A percentile compares a stretch with the other conserved stretches of the same genome.
These are phyloP conservation scores for Coelastrella sp. DNA, from an alignment of 139 green algal genomes.

Conservation along the genomic window DNA sequence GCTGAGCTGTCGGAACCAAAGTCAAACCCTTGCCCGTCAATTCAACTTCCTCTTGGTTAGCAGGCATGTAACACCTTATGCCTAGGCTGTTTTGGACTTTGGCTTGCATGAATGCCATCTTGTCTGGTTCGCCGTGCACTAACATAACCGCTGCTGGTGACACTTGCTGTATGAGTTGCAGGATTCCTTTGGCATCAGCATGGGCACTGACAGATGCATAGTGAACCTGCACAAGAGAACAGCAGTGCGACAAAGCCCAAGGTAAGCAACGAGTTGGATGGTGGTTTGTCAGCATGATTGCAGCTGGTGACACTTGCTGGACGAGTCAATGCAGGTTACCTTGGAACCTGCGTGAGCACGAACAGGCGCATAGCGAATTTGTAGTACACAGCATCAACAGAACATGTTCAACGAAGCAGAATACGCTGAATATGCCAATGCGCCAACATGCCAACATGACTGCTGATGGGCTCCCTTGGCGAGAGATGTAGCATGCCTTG, in stretches of 20 bases:
- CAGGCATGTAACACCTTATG: conserved; percentile 25
- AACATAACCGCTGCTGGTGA: conserved; percentile 74
- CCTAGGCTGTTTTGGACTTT: conserved; percentile 53
- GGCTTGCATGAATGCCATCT: conserved; percentile 77
- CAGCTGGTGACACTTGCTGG: conserved; percentile 53
- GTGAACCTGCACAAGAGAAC: conserved; percentile 49
- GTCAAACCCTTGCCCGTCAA: not conserved
- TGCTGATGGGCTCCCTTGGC: not conserved
- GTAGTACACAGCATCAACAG: not conserved
- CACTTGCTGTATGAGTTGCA: conserved; percentile 67
- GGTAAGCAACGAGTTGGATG: no score
- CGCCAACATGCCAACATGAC: no score
- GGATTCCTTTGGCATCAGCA: conserved; percentile 78
- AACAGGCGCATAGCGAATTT: conserved; percentile 75
- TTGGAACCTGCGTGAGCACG: conserved; percentile 70
- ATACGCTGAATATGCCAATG: no score
- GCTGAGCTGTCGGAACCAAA: not conserved
- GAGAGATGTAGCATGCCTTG: conserved; percentile 73
- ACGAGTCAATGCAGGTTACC: conserved; percentile 78
- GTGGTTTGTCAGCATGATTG: not conserved
- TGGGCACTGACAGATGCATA: conserved; percentile 81
- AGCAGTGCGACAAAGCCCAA: no score
- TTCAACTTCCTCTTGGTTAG: conserved; percentile 15
- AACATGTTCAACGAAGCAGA: not conserved
- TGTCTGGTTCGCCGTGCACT: conserved; percentile 78